Evolutionary conservation across 176 grass and related monocot species (phyloP), one percentile per base, ranked within the genome.

Genomic region (Stipa capillata): DNA sequence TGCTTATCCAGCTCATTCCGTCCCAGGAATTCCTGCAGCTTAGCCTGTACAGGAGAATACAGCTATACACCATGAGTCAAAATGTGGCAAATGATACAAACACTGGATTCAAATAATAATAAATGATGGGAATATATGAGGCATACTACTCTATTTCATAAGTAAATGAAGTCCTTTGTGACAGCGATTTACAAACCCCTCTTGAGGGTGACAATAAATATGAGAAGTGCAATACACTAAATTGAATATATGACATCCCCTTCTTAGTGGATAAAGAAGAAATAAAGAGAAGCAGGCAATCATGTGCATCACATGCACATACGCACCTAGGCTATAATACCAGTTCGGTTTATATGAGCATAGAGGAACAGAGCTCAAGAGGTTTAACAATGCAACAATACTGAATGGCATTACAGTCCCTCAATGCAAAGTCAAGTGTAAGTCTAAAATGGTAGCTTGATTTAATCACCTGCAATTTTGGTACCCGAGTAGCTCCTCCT

Each of bases 401-500:
- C 24, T 44, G 40, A 24, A 48, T 70, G 45, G 17, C 25, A 79
- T 67, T 25, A 67, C 23, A 66, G 74, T 3, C 18, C 6, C 8
- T 6, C 28, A 77, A 65, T 47, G 13, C 10, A 29, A 73, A 15
- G 40, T 67, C 14, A 79, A 67, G 10, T 35, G 47, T 6, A 78
- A 33, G 40, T 48, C 10, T 60, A 76, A 35, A 75, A 65, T 49
- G 35, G n/a, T 7, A 72, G 16, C 23, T 34, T 58, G 50, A 68
- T 65, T 85, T 82, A 81, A 66, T 77, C 68, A 99, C 97, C 97
- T 93, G 92, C 69, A 99, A 51, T 79, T 93, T 99, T 56, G 97
- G 97, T 63, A 99, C 92, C 40, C 97, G 88, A 36, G 97, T 99
- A 76, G 97, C 92, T 53, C 97, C 97, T 67, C 97, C 97, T 72